Percentiles rank a stretch among this genome's conserved stretches.
Evolutionary conservation across 345 rosid genomes (phyloP).

Genomic region (Citrus inodora): DNA sequence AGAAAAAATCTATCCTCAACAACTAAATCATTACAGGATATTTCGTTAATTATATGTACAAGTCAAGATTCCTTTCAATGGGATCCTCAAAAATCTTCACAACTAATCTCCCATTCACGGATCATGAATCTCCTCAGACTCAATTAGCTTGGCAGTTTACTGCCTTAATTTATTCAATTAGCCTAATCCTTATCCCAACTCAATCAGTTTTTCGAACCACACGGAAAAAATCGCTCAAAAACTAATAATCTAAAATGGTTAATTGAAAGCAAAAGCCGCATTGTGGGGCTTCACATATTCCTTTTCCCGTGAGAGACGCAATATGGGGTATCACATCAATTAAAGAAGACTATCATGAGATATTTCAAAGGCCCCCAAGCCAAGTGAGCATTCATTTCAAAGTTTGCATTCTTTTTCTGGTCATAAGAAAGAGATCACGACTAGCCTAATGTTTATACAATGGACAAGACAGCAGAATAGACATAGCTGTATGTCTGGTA

Average conservation of each 20-base stretch:
- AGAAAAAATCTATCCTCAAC: background rate
- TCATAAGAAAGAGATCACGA: slow-evolving; percentile 2
- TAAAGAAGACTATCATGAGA: background rate
- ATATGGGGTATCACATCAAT: background rate
- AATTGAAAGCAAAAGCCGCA: background rate
- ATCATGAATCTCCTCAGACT: background rate
- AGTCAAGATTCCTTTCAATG: background rate
- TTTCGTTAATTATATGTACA: background rate
- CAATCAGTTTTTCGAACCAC: background rate
- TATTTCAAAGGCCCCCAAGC: background rate
- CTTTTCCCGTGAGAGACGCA: background rate
- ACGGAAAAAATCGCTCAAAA: background rate
- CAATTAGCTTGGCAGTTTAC: background rate
- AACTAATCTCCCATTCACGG: background rate
- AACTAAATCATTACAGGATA: background rate
- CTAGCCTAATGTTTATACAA: background rate
- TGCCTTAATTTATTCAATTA: background rate
- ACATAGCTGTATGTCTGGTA: slow-evolving; percentile 14
- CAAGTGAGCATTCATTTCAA: background rate
- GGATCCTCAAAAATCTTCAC: background rate
- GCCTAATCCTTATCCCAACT: background rate
- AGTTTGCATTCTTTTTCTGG: background rate
- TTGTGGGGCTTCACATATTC: background rate
- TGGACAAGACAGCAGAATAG: slow-evolving; percentile 10
- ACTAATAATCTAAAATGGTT: background rate